Base-by-base conservation (phyloP, 2,329 filamentous ascomycete species). In the Ophiostoma tasmaniense region DNA sequence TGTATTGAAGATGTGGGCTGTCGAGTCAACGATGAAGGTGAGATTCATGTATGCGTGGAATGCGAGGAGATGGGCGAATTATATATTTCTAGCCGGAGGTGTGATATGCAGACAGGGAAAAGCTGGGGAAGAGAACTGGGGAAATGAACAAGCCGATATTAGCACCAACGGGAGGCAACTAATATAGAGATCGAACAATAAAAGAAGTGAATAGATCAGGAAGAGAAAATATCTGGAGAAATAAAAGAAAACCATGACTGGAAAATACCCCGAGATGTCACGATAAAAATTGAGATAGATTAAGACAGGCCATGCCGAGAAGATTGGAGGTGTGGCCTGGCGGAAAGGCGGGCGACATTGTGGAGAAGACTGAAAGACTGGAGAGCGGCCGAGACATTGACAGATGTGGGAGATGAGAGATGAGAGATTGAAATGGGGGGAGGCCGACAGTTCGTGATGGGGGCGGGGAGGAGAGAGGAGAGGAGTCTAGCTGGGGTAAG, bases 221-320 rank as follows among this genome's bases (percentile, higher is more conserved):
- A 3, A 25, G 50, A 25, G 2, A 13, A 55, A 25, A 25, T 55
- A 55, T 5, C 20, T 7, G 42, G 42, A 20, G 20, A 20, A 42
- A n/a, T n/a, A n/a, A 45, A 45, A 45, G 42, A 20, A 45, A n/a
- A 45, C 7, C 42, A 45, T 45, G 42, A 20, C 17, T 45, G 20
- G 17, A 45, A n/a, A 45, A 7, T 45, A 45, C 42, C 42, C 50
- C 50, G 50, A 55, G 50, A 22, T 55, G 50, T 14, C n/a, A 25
- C n/a, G 50, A 55, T 55, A 10, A 55, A 55, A 28, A 55, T 25
- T 25, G 22, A 25, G 50, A 55, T 55, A 55, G n/a, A 55, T 22
- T 55, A 83, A 33, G 80, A 79, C 80, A 81, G 50, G 22, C 22
- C 50, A 55, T 55, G 50, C 8, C 22, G 50, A 55, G 22, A 10